A percentile compares a stretch with the other conserved stretches of the same genome.
Conservation (phyloP, 192 early-diverging fungal genomes). For the Mortierella alpina region DNA sequence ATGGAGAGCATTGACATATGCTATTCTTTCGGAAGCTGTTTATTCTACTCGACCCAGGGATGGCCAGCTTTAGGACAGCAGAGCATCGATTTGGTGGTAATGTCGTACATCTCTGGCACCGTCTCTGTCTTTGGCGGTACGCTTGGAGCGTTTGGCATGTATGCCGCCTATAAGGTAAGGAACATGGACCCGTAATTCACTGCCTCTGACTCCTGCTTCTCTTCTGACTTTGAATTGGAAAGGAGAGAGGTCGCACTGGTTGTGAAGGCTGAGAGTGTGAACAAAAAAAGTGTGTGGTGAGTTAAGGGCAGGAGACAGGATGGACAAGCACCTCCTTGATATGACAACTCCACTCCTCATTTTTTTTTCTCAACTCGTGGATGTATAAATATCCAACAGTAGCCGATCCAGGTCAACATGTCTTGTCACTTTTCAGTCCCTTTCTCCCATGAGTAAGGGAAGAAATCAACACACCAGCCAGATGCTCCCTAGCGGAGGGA, state of each 20-base stretch:
- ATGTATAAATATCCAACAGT: too few relatives aligned
- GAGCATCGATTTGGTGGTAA: constrained; percentile 27
- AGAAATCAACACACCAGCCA: too few relatives aligned
- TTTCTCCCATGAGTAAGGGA: too few relatives aligned
- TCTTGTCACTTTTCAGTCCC: too few relatives aligned
- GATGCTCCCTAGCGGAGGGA: too few relatives aligned
- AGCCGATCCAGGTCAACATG: too few relatives aligned
- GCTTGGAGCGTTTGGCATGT: constrained; percentile 41
- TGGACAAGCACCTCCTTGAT: not conserved
- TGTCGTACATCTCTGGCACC: constrained; percentile 46
- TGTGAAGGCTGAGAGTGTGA: not conserved
- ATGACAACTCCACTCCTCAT: too few relatives aligned
- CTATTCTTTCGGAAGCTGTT: constrained; percentile 19
- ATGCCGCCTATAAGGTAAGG: constrained; percentile 41
- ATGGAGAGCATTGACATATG: constrained; percentile 28
- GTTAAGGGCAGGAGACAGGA: not conserved
- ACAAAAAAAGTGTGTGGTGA: not conserved
- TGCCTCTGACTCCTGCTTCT: not conserved
- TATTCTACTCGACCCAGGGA: constrained; percentile 37
- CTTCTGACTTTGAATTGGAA: not conserved
- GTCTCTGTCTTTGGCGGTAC: constrained; percentile 30
- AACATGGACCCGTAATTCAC: not conserved
- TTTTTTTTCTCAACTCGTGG: too few relatives aligned
- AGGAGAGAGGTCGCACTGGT: not conserved
- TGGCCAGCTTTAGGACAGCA: constrained; percentile 46